These are phyloP conservation scores for Physaria fendleri DNA, from an alignment of 345 rosid genomes.

Conservation along the genomic window DNA sequence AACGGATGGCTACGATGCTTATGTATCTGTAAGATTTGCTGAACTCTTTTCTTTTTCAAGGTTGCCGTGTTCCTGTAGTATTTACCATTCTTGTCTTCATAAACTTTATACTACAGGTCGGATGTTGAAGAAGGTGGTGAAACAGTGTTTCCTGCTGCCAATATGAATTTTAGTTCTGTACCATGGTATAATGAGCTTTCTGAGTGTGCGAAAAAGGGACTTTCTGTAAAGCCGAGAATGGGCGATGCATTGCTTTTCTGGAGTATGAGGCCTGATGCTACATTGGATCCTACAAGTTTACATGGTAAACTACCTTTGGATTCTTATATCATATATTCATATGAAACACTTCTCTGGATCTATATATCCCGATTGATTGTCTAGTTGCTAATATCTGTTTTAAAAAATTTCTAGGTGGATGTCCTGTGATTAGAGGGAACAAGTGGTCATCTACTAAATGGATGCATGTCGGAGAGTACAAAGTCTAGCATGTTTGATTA, in stretches of 20 bases:
- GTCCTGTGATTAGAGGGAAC: slow-evolving; percentile 86
- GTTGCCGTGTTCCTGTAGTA: neutral
- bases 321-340: neutral
- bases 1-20: slow-evolving; percentile 84
- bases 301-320: slow-evolving; percentile 46
- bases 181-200: slow-evolving; percentile 84
- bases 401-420: slow-evolving; percentile 61
- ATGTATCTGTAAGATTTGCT: slow-evolving; percentile 65
- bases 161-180: slow-evolving; percentile 52
- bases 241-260: slow-evolving; percentile 86
- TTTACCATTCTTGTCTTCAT: neutral
- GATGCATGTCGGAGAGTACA: slow-evolving; percentile 79
- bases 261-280: slow-evolving; percentile 92
- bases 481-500: slow-evolving; percentile 19
- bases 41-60: neutral
- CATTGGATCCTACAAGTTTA: slow-evolving; percentile 77
- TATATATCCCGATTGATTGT: neutral
- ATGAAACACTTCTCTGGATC: neutral
- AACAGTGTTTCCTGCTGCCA: slow-evolving; percentile 77
- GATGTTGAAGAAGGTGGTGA: slow-evolving; percentile 99
- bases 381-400: neutral
- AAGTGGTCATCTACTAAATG: slow-evolving; percentile 97
- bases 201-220: slow-evolving; percentile 73
- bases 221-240: slow-evolving; percentile 72
- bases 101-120: slow-evolving; percentile 42